phyloP scores from a whole-genome alignment of 1,284 basidiomycete species.

The Earliella scabrosa region DNA sequence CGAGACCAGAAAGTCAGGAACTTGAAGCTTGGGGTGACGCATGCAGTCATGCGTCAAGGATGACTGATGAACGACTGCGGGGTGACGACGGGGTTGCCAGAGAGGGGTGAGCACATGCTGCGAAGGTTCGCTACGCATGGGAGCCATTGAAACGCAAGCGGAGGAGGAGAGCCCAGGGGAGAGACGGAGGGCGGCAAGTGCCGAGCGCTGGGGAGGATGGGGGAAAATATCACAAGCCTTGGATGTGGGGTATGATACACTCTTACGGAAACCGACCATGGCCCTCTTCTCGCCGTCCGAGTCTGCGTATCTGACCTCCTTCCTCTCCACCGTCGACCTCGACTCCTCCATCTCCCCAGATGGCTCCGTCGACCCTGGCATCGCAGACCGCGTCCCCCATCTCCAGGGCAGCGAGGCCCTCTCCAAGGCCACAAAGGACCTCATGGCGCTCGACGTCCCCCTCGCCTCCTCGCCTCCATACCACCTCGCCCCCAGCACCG shows the following conservation, averaged over 20 bases:
- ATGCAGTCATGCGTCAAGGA: no score
- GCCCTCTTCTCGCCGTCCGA: slow-evolving; percentile 54
- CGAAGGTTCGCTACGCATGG: no score
- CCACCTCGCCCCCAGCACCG: slow-evolving; percentile 20
- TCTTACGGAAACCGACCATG: slow-evolving; percentile 22
- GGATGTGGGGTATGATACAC: slow-evolving; percentile 13
- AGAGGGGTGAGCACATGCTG: no score
- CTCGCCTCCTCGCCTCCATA: slow-evolving; percentile 32
- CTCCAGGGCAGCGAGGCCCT: slow-evolving; percentile 57
- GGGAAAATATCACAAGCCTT: slow-evolving; percentile 27
- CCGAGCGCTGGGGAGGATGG: not conserved
- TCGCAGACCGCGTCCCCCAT: slow-evolving; percentile 37
- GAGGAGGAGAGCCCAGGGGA: no score
- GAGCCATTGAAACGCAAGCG: no score
- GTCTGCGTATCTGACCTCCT: slow-evolving; percentile 53
- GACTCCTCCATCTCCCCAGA: slow-evolving; percentile 38
- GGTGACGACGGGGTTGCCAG: no score
- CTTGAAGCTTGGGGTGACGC: no score
- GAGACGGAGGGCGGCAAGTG: no score
- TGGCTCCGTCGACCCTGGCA: slow-evolving; percentile 28
- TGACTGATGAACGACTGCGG: no score
- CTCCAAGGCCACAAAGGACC: slow-evolving; percentile 72
- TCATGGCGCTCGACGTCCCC: slow-evolving; percentile 61
- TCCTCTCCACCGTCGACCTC: slow-evolving; percentile 50
- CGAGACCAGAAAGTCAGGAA: no score